A percentile compares a stretch with the other conserved stretches of the same genome.
These are phyloP conservation scores for Aspergillus oerlinghausenensis DNA, from an alignment of 2,329 filamentous ascomycete genomes.

Conservation along the genomic window DNA sequence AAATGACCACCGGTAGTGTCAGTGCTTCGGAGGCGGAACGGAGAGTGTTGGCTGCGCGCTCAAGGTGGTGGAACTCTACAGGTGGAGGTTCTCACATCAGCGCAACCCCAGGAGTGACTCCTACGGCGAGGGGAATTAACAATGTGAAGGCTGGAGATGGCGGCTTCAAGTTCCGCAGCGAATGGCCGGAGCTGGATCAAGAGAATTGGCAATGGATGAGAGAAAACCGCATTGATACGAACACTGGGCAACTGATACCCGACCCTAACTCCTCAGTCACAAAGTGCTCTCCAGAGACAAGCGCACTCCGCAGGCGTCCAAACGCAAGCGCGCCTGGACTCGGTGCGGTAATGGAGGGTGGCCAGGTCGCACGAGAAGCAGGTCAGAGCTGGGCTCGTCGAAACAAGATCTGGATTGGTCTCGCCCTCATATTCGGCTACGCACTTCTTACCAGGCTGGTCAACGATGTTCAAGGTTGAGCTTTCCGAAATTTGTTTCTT, in stretches of 20 bases:
- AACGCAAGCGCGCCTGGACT: conserved; percentile 51
- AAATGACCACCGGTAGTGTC: conserved; percentile 94
- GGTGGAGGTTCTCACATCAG: conserved; percentile 69
- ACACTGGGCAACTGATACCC: conserved; percentile 65
- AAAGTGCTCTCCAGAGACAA: conserved; percentile 59
- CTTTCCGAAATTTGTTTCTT: not conserved
- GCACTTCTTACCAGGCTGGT: conserved; percentile 75
- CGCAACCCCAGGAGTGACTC: conserved; percentile 47
- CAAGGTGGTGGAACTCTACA: conserved; percentile 95
- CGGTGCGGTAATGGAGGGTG: conserved; percentile 69
- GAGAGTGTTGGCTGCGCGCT: conserved; percentile 68
- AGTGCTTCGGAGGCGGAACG: conserved; percentile 73
- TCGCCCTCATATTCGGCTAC: conserved; percentile 71
- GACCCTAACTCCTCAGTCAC: conserved; percentile 49
- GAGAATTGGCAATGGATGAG: conserved; percentile 94
- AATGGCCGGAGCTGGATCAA: conserved; percentile 84
- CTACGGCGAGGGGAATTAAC: conserved; percentile 64
- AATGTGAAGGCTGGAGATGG: conserved; percentile 85
- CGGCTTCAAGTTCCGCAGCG: conserved; percentile 78
- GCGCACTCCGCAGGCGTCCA: conserved; percentile 60
- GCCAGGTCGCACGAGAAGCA: conserved; percentile 68
- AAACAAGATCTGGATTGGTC: conserved; percentile 71
- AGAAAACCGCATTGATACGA: conserved; percentile 70
- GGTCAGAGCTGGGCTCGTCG: conserved; percentile 76
- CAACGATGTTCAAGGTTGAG: conserved; percentile 45